Conservation (phyloP, 2,329 filamentous ascomycete genomes). For the Elsinoe fawcettii region DNA sequence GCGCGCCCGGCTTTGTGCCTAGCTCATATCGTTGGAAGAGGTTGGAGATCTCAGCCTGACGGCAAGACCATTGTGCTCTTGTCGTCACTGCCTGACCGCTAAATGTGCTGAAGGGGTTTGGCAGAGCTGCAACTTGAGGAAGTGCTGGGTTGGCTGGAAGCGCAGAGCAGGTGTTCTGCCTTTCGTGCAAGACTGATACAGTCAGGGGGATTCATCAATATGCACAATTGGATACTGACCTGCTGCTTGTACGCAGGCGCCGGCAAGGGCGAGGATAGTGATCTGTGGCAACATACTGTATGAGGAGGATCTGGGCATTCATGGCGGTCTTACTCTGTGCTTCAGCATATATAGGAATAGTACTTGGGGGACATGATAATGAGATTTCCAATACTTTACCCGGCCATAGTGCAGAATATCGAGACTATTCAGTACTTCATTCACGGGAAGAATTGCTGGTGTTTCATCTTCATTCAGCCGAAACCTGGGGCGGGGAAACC, state of each 20-base stretch:
- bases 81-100: constrained; percentile 30
- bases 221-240: not conserved
- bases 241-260: not conserved
- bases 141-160: not conserved
- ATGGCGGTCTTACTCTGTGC: not conserved
- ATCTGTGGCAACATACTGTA: not conserved
- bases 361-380: not conserved
- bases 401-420: not conserved
- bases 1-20: constrained; percentile 32
- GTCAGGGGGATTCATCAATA: not conserved
- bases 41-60: constrained; percentile 32
- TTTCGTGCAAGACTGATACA: not conserved
- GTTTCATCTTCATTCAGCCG: constrained; percentile 1
- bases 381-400: constrained; percentile 1
- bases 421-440: not conserved
- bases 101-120: constrained; percentile 34
- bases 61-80: constrained; percentile 31
- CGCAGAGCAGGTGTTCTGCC: not conserved
- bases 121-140: constrained; percentile 19
- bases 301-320: not conserved
- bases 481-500: not conserved
- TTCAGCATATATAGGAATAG: not conserved
- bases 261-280: not conserved
- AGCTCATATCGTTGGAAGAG: constrained; percentile 32
- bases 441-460: not conserved